Base-by-base conservation (phyloP, 768 basidiomycete genomes). In the Mycena amicta region DNA sequence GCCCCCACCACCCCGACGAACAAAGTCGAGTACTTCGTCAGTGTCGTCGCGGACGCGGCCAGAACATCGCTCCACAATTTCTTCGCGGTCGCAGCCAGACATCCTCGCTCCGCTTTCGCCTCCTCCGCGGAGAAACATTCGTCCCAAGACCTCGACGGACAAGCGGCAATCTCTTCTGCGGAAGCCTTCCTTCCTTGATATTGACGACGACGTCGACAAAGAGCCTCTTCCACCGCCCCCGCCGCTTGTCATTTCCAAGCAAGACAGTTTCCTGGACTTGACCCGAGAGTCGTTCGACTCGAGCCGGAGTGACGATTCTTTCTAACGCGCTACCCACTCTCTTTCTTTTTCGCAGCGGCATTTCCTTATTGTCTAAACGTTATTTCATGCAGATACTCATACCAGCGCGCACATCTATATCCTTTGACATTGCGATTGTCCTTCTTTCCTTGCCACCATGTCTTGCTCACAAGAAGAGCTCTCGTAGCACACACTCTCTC, bases 151-250 rank as follows among this genome's bases (percentile, higher is more conserved):
- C 2, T 71, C 75, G 18, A 61, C 72, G 22, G 81, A 82, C 50
- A 76, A 72, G 54, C 61, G 80, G 46, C 79, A 75, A 49, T 83
- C 83, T 5, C 75, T 89, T 59, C 80, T 86, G 74, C 78, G 78
- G 66, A 88, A 89, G 66, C 84, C 89, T 20, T 89, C 88, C 1
- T 90, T 90, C 70, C 74, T 90, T 49, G 87, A 89, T 31, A 88
- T 90, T 57, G 86, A 82, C 55, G 81, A 81, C 46, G 80, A 81
- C 6, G 70, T 70, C 20, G 76, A 79, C 37, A 61, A 66, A 56
- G 68, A 69, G 37, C 26, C 26, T 73, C 75, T 45, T 67, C 68
- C 22, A 70, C 74, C 33, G 52, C 63, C 11, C 65, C 67, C 23
- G 54, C 55, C 47, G 51, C 66, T 37, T 12, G 67, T 59, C 43